Base-by-base conservation (phyloP, 768 basidiomycete species). In the Paxillus ammoniavirescens region DNA sequence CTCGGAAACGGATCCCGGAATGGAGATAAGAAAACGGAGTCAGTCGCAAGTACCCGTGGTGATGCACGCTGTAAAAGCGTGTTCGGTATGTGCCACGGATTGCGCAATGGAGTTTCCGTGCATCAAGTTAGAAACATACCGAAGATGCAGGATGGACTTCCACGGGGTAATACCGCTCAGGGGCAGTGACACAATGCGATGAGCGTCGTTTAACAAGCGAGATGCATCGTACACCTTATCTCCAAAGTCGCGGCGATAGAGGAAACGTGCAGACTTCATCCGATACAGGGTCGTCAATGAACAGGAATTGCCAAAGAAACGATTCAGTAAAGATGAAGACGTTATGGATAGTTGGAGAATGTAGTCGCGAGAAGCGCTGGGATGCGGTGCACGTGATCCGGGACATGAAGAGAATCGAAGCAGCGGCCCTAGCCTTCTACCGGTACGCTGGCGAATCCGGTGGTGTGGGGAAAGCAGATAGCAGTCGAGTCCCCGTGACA, bases 21-120 rank as follows among this genome's bases (percentile, higher is more conserved):
- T 58, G 56, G 62, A 63, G 61, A 65, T 65, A 67, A 60, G 62
- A 50, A 54, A 23, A 59, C 58, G 58, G 26, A 26, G 53, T 59
- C 57, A 49, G 55, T 26, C 36, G 50, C 57, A 63, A 61, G 59
- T 61, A 56, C 50, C 55, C 37, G 50, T 49, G 52, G 12, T 68
- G 67, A 65, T 64, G 53, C 67, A 65, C 52, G 66, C 63, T 52
- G 59, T 21, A 55, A 38, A 44, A 54, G 67, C 64, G 55, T 68
- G 65, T 35, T 50, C 51, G 56, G 56, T 56, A 46, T 55, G 52
- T 45, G 56, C 54, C 59, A 65, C 58, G 53, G 59, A 50, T 57
- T 42, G 50, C 53, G 45, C 49, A 52, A 65, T 63, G 61, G 42
- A 57, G 53, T 50, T 66, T 63, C 52, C 56, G 50, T 41, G 48